Evolutionary conservation across 441 rosid genomes (phyloP).

Genomic region (Kokia cookei): DNA sequence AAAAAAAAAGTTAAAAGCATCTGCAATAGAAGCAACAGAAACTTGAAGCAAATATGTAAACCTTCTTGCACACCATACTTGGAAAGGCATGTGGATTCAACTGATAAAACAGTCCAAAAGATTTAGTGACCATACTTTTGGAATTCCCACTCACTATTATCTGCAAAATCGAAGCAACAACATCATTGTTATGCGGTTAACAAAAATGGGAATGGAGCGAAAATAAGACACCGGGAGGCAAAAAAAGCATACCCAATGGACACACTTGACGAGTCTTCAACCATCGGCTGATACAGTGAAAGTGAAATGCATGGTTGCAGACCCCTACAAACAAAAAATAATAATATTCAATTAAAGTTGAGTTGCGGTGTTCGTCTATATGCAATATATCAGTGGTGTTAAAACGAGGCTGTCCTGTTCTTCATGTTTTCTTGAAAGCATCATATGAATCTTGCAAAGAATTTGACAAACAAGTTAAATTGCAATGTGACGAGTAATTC

Average conservation of each 20-base stretch:
- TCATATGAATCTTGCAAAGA: neutral
- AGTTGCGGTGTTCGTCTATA: neutral
- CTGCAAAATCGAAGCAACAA: constrained; percentile 27
- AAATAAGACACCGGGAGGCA: neutral
- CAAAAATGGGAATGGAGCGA: neutral
- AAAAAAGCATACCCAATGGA: constrained; percentile 58
- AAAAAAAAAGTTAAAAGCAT: neutral
- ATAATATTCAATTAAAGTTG: neutral
- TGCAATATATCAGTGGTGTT: neutral
- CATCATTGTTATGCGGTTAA: neutral
- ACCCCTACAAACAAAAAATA: constrained; percentile 44
- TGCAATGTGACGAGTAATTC: neutral
- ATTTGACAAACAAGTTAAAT: neutral
- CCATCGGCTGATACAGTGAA: constrained; percentile 98
- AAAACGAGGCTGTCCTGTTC: neutral
- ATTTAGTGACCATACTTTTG: constrained; percentile 93
- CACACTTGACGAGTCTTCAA: constrained; percentile 96
- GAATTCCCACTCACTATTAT: constrained; percentile 98
- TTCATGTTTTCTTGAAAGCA: neutral
- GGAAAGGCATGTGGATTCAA: neutral
- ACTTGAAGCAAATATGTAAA: neutral
- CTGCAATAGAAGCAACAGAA: neutral
- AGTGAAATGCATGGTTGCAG: constrained; percentile 95
- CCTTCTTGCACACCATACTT: neutral
- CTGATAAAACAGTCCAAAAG: neutral